phyloP scores from a whole-genome alignment of 169 alveolate species.

The Perkinsus marinus region DNA sequence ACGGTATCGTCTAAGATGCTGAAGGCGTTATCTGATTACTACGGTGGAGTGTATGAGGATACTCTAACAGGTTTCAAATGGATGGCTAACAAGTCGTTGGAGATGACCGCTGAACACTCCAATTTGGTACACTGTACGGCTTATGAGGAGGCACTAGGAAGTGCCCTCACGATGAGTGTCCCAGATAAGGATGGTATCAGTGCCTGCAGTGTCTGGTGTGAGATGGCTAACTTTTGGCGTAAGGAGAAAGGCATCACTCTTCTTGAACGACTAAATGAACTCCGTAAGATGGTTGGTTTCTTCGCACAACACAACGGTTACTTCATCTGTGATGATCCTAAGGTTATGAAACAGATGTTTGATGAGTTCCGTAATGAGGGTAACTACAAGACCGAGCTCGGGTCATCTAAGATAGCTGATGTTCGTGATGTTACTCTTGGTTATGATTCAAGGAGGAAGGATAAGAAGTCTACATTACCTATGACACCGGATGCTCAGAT shows the following conservation, averaged over 20 bases:
- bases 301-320: slow-evolving; percentile 32
- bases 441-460: slow-evolving; percentile 31
- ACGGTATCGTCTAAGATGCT: slow-evolving; percentile 40
- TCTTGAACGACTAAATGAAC: slow-evolving; percentile 11
- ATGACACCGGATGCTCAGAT: slow-evolving; percentile 33
- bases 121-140: slow-evolving; percentile 22
- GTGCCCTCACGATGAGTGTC: slow-evolving; percentile 30
- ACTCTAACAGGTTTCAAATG: slow-evolving; percentile 40
- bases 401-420: slow-evolving; percentile 28
- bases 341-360: slow-evolving; percentile 20
- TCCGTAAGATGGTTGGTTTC: slow-evolving; percentile 30
- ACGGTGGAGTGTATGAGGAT: slow-evolving; percentile 33
- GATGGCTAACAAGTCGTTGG: slow-evolving; percentile 33
- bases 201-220: slow-evolving; percentile 37
- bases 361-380: slow-evolving; percentile 35
- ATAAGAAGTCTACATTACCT: slow-evolving; percentile 32
- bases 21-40: slow-evolving; percentile 31
- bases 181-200: slow-evolving; percentile 45
- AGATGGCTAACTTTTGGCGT: slow-evolving; percentile 27
- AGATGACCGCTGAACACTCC: slow-evolving; percentile 19
- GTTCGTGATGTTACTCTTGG: slow-evolving; percentile 41
- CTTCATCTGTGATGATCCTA: slow-evolving; percentile 27
- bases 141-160: slow-evolving; percentile 42
- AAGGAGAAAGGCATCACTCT: slow-evolving; percentile 2
- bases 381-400: slow-evolving; percentile 13